These are phyloP conservation scores for Hura crepitans DNA, from an alignment of 441 rosid genomes.

Conservation along the genomic window DNA sequence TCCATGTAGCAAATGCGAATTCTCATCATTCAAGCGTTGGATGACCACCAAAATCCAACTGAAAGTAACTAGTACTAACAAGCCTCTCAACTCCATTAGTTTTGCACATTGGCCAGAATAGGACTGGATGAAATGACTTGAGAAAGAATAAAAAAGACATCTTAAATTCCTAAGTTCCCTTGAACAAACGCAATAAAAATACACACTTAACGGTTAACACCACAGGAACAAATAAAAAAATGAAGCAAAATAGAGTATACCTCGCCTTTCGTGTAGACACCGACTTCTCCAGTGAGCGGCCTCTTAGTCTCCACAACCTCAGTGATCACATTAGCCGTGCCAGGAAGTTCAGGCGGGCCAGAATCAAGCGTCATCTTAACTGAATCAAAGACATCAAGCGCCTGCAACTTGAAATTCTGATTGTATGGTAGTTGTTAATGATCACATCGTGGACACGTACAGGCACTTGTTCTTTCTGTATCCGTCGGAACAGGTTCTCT, in stretches of 20 bases:
- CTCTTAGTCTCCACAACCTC: constrained; percentile 61
- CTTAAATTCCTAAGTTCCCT: background rate
- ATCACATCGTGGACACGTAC: constrained; percentile 84
- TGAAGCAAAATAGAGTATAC: constrained; percentile 32
- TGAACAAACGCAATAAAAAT: background rate
- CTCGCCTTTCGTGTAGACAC: constrained; percentile 73
- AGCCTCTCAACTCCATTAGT: background rate
- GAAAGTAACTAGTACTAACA: background rate
- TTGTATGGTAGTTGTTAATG: too few relatives aligned
- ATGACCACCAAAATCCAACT: constrained; percentile 3
- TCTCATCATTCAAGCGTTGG: background rate
- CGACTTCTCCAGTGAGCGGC: constrained; percentile 62
- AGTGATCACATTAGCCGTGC: constrained; percentile 69
- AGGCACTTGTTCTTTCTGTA: constrained; percentile 48
- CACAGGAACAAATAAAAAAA: background rate
- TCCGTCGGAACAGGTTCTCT: constrained; percentile 45
- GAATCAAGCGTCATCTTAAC: constrained; percentile 80
- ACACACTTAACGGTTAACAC: background rate
- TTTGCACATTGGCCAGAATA: background rate
- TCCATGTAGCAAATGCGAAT: background rate
- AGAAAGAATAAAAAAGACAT: background rate
- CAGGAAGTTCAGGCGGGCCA: constrained; percentile 87
- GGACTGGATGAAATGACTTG: background rate
- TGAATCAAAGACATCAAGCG: constrained; percentile 73
- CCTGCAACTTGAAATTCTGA: constrained; percentile 58